phyloP scores from a whole-genome alignment of 257 asterid species.

The Penstemon eatonii region DNA sequence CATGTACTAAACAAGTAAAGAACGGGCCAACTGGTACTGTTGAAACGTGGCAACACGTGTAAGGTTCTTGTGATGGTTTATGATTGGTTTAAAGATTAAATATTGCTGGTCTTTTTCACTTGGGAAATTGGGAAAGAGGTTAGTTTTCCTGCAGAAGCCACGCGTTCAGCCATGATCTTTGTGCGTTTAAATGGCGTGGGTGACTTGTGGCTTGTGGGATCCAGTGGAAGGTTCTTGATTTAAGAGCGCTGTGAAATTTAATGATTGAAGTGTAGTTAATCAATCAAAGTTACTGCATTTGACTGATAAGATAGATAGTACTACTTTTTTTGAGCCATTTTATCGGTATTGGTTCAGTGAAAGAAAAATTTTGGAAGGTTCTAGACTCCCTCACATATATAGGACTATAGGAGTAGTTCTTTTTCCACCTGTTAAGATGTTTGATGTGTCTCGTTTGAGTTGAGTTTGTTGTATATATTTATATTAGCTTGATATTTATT shows the following conservation, averaged over 20 bases:
- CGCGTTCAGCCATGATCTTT: conserved; percentile 22
- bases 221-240: conserved; percentile 27
- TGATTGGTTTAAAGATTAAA: neutral
- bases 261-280: neutral
- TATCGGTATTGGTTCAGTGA: neutral
- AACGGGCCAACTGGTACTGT: neutral
- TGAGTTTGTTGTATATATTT: too few relatives aligned
- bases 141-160: conserved; percentile 1
- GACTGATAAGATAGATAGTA: neutral
- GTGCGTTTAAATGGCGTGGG: conserved; percentile 13
- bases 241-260: neutral
- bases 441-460: too few relatives aligned
- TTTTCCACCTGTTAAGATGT: too few relatives aligned
- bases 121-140: neutral
- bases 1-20: neutral
- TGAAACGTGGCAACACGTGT: conserved; percentile 37
- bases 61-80: conserved; percentile 9
- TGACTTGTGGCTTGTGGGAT: neutral
- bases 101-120: neutral
- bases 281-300: conserved; percentile 5
- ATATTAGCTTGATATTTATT: too few relatives aligned
- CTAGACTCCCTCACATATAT: too few relatives aligned
- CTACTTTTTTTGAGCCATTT: neutral
- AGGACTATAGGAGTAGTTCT: too few relatives aligned
- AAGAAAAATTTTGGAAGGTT: too few relatives aligned